A percentile compares a stretch with the other conserved stretches of the same genome.
phyloP scores from a whole-genome alignment of 176 grass and related monocot genomes.

The Canna indica region DNA sequence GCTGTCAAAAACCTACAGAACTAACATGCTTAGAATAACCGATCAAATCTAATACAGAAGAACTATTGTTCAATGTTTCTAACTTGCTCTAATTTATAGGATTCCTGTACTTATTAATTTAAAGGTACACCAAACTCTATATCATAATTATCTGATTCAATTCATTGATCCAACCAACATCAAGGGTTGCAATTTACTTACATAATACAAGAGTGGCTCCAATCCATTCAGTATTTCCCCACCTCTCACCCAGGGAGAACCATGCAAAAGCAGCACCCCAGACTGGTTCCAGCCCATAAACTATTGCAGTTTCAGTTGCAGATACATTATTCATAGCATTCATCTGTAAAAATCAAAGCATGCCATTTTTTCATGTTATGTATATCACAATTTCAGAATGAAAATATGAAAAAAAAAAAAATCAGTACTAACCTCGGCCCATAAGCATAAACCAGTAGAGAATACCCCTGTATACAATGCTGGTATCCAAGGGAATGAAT shows the following conservation, averaged over 20 bases:
- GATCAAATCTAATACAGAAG: neutral
- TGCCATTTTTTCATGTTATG: neutral
- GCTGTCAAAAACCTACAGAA: neutral
- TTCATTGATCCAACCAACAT: neutral
- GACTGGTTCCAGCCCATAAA: conserved; percentile 80
- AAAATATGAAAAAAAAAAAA: neutral
- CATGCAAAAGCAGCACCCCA: conserved; percentile 88
- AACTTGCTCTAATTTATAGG: neutral
- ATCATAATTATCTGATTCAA: neutral
- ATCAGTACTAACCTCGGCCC: conserved; percentile 60
- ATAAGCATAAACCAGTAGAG: conserved; percentile 79
- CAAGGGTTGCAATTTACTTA: conserved; percentile 25
- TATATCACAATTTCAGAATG: neutral
- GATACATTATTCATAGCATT: conserved; percentile 69
- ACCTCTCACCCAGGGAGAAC: conserved; percentile 91
- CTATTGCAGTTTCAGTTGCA: conserved; percentile 67
- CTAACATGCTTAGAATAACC: neutral
- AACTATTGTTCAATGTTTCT: neutral
- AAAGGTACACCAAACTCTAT: neutral
- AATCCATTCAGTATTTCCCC: conserved; percentile 62
- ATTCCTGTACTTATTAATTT: neutral
- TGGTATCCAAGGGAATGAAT: conserved; percentile 93
- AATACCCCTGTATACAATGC: conserved; percentile 75
- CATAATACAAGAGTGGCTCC: conserved; percentile 85
- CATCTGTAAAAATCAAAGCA: conserved; percentile 38